Percentiles rank a stretch among this genome's conserved stretches.
Evolutionary conservation across 192 early-diverging fungal species (phyloP).

Genomic region (Dimargaris verticillata): DNA sequence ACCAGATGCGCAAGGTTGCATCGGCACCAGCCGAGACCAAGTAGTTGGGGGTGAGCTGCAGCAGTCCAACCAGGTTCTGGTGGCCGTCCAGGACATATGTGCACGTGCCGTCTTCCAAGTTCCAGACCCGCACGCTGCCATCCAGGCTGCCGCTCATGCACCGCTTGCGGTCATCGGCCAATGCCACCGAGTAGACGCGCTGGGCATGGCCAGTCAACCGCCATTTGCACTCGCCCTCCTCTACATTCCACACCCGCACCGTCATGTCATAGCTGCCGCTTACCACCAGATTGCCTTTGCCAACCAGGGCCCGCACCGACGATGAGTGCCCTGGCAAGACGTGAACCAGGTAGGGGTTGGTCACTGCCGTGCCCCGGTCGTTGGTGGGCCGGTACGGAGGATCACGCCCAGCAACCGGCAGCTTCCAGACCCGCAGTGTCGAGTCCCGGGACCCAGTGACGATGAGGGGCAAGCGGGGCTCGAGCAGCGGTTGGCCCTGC

Average conservation of each 20-base stretch:
- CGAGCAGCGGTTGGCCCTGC: slow-evolving; percentile 20
- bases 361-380: slow-evolving; percentile 11
- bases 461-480: slow-evolving; percentile 63
- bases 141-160: slow-evolving; percentile 94
- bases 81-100: slow-evolving; percentile 78
- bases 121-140: slow-evolving; percentile 84
- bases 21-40: slow-evolving; percentile 94
- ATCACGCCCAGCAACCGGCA: slow-evolving; percentile 63
- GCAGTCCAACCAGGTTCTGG: slow-evolving; percentile 79
- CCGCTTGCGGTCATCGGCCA: slow-evolving; percentile 62
- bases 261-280: slow-evolving; percentile 85
- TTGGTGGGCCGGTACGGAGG: slow-evolving; percentile 23
- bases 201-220: slow-evolving; percentile 71
- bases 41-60: slow-evolving; percentile 68
- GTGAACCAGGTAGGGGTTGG: slow-evolving; percentile 71
- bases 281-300: slow-evolving; percentile 66
- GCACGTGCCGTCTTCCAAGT: slow-evolving; percentile 60
- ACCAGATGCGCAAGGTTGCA: slow-evolving; percentile 84
- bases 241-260: slow-evolving; percentile 82
- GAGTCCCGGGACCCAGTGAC: slow-evolving; percentile 92
- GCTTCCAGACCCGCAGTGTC: slow-evolving; percentile 79
- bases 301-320: slow-evolving; percentile 88
- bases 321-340: slow-evolving; percentile 71
- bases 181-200: slow-evolving; percentile 90
- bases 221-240: slow-evolving; percentile 48